phyloP scores from a whole-genome alignment of 495 filamentous ascomycete species.

The Penicillium lividum region DNA sequence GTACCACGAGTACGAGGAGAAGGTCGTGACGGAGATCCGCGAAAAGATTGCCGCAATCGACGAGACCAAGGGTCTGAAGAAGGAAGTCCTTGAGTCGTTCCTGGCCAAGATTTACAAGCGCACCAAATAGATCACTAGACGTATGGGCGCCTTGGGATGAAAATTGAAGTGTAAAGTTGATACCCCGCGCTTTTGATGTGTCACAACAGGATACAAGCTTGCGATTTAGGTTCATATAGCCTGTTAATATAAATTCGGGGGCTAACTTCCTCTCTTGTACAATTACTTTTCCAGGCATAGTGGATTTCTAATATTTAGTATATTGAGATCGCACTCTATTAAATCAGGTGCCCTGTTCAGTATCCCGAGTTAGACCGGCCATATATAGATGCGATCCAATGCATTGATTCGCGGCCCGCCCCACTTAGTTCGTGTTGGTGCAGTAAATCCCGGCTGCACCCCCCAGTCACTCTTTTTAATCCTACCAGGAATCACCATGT shows the following conservation, averaged over 20 bases:
- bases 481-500: not conserved
- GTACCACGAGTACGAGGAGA: slow-evolving; percentile 89
- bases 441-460: not conserved
- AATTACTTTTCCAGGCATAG: too few species aligned
- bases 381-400: not conserved
- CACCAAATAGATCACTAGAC: slow-evolving; percentile 62
- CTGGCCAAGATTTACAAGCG: slow-evolving; percentile 96
- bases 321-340: too few species aligned
- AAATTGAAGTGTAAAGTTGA: not conserved
- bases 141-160: not conserved
- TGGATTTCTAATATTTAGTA: too few species aligned
- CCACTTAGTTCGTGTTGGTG: not conserved
- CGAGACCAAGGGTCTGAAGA: slow-evolving; percentile 83
- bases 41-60: slow-evolving; percentile 76
- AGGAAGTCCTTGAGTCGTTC: slow-evolving; percentile 85
- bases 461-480: too few species aligned
- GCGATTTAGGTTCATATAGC: not conserved
- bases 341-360: too few species aligned
- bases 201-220: not conserved
- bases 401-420: not conserved
- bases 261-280: not conserved
- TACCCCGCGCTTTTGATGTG: slow-evolving; percentile 4
- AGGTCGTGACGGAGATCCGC: slow-evolving; percentile 70
- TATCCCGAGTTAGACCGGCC: too few species aligned
- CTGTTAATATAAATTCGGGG: not conserved